Conservation (phyloP, 768 basidiomycete species). For the Xerocomellus dryophilus region DNA sequence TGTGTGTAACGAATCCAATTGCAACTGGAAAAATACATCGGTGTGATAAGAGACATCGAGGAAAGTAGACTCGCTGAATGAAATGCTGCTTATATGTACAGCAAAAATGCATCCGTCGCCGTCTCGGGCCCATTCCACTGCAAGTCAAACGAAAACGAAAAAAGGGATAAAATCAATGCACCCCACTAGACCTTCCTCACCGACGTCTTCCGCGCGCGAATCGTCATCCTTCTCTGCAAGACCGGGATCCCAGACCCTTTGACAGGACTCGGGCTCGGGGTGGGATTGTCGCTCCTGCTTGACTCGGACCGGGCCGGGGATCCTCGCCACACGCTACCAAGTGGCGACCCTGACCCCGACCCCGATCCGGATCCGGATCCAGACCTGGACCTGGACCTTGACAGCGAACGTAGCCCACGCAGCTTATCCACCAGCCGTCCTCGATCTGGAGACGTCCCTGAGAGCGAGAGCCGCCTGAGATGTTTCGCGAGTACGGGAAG, state of each 20-base stretch:
- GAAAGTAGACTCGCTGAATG: no score
- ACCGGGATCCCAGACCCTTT: slow-evolving; percentile 30
- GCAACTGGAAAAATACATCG: background rate
- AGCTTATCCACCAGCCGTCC: slow-evolving; percentile 23
- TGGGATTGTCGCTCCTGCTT: slow-evolving; percentile 12
- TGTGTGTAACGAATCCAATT: background rate
- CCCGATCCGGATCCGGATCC: background rate
- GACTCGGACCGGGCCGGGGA: slow-evolving; percentile 22
- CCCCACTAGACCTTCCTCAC: slow-evolving; percentile 16
- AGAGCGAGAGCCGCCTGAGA: slow-evolving; percentile 23
- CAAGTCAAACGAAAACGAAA: background rate
- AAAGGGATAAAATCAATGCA: background rate
- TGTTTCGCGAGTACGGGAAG: slow-evolving; percentile 29
- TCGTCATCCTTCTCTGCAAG: slow-evolving; percentile 28
- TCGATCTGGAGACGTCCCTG: slow-evolving; percentile 19
- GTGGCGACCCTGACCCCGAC: slow-evolving; percentile 4
- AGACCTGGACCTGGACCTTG: slow-evolving; percentile 2
- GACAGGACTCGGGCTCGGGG: slow-evolving; percentile 19
- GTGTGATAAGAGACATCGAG: background rate
- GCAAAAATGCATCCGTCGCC: background rate
- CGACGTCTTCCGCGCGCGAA: slow-evolving; percentile 21
- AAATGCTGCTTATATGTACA: background rate
- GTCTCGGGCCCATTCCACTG: no score
- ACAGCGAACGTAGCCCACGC: slow-evolving; percentile 22
- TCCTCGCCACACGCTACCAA: slow-evolving; percentile 7